Base-by-base conservation (phyloP, 176 grass and related monocot genomes). In the Luzula sylvatica region DNA sequence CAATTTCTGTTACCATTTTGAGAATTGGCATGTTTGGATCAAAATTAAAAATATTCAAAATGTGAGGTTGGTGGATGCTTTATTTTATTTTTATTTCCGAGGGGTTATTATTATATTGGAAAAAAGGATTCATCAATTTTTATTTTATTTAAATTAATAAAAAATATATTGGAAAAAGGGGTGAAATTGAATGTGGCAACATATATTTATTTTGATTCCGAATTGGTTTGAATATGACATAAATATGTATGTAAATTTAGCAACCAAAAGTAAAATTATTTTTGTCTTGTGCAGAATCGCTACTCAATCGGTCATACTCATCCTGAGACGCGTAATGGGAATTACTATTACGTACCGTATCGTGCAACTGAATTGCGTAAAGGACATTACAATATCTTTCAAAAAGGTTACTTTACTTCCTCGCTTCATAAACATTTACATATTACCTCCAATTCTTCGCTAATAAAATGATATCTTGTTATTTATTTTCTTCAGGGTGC, bases 271-370 rank as follows among this genome's bases (percentile, higher is more conserved):
- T 2, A 45, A 12, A 58, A 45, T 43, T 6, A 59, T 72, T 42
- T 19, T 16, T 26, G 55, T 68, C 46, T 40, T n/a, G 67, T 50
- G 21, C 77, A 96, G 90, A 47, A 70, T 96, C 27, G 38, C 72
- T 66, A 66, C 64, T 42, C 87, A 67, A 66, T 73, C 61, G 51
- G 17, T 71, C 55, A 61, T 72, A 25, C 72, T 78, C 74, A 45
- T 96, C 47, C 75, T 89, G 50, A 83, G 23, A 30, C 66, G 65
- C 14, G 42, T 35, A 15, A 55, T 66, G 63, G 83, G 87, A 16
- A 61, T 83, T 50, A 86, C 77, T 42, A 68, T 96, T 52, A 64
- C 53, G 11, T 89, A 79, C 65, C 73, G 65, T 57, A 70, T 87
- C 64, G 76, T 66, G 18, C 70, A 74, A 51, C 58, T 77, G 58